Conservation (phyloP, 805 yeast genomes). For the Metschnikowia reukaufii region DNA sequence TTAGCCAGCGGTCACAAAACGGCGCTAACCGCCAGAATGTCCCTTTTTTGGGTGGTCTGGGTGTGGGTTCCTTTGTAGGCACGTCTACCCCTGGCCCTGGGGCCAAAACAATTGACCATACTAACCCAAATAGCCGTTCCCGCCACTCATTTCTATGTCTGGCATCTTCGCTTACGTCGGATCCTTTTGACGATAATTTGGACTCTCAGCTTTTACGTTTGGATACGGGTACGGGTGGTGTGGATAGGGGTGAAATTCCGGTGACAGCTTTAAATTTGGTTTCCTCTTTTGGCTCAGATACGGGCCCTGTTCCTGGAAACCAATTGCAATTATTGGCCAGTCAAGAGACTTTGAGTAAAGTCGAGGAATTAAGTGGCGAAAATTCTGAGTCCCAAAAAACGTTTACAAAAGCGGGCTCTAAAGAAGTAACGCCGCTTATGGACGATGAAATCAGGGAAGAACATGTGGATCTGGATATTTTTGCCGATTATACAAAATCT, state of each 20-base stretch:
- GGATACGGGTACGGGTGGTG: not conserved
- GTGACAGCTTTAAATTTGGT: not conserved
- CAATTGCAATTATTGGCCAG: constrained; percentile 15
- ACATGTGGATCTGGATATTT: not conserved
- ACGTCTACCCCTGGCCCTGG: constrained; percentile 4
- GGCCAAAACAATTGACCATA: not conserved
- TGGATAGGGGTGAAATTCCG: not conserved
- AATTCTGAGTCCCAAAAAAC: not conserved
- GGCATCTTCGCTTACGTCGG: constrained; percentile 20
- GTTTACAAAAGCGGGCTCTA: not conserved
- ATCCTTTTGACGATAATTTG: constrained; percentile 29
- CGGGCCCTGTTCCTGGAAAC: constrained; percentile 14
- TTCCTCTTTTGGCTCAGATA: constrained; percentile 3
- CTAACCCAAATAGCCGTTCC: not conserved
- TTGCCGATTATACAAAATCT: too few species aligned
- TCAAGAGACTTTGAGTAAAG: not conserved
- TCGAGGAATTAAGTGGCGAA: not conserved
- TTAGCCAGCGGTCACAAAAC: constrained; percentile 14
- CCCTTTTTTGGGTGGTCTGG: not conserved
- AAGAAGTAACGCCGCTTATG: not conserved
- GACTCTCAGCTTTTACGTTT: constrained; percentile 21
- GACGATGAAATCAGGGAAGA: not conserved
- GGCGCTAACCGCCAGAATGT: not conserved
- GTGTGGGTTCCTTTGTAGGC: constrained; percentile 4
- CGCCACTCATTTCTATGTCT: constrained; percentile 10